These are phyloP conservation scores for Lactarius deliciosus DNA, from an alignment of 768 basidiomycete species.

Conservation along the genomic window DNA sequence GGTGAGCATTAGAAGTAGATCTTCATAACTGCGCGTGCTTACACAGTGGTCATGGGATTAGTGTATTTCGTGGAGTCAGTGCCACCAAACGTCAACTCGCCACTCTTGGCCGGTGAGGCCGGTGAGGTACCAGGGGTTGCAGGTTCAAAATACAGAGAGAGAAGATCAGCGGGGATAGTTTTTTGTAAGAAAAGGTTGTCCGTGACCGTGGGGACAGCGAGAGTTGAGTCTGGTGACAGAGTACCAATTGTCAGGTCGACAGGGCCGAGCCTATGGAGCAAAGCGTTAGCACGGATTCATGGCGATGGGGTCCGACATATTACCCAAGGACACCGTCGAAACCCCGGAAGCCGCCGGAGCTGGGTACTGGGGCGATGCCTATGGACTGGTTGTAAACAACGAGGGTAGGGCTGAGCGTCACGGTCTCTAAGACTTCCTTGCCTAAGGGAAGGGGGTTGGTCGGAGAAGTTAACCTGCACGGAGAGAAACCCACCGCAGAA, in stretches of 20 bases:
- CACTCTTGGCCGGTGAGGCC: conserved; percentile 28
- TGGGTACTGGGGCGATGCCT: conserved; percentile 36
- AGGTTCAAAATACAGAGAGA: conserved; percentile 36
- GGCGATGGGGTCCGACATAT: neutral
- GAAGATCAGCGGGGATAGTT: conserved; percentile 30
- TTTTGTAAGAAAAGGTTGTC: conserved; percentile 37
- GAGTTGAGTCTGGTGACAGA: conserved; percentile 29
- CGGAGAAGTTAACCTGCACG: neutral
- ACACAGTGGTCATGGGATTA: conserved; percentile 32
- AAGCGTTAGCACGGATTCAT: neutral
- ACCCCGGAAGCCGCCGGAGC: conserved; percentile 32
- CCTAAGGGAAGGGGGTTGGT: neutral
- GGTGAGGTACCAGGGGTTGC: conserved; percentile 11
- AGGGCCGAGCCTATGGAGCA: conserved; percentile 55
- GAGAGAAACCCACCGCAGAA: conserved; percentile 16
- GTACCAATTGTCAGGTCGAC: conserved; percentile 51
- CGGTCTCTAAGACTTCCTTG: neutral
- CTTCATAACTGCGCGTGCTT: conserved; percentile 9
- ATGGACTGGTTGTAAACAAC: conserved; percentile 37
- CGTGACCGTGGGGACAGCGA: conserved; percentile 47
- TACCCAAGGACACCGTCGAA: conserved; percentile 43
- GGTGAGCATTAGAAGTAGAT: neutral
- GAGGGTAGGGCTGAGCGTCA: conserved; percentile 18
- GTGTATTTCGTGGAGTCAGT: conserved; percentile 36
- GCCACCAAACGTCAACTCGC: conserved; percentile 42